Base-by-base conservation (phyloP, 2,329 filamentous ascomycete species). In the Grosmannia clavigera region DNA sequence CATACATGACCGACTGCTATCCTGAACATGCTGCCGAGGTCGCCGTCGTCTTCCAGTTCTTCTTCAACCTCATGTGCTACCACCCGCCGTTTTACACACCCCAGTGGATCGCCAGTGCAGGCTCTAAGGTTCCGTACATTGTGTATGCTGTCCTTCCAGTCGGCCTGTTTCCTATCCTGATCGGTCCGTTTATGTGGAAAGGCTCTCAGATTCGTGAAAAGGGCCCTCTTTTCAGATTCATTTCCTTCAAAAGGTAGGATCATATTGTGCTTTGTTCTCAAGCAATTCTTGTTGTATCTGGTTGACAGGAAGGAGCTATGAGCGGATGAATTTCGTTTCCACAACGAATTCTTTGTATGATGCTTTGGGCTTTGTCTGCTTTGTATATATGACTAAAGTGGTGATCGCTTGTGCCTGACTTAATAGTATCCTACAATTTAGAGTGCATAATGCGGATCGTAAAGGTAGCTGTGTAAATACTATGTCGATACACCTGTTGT, bases 1-100 rank as follows among this genome's bases (percentile, higher is more conserved):
- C 64, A 25, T 65, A 65, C 61, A 63, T 64, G 61, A 59, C 57
- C 29, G 62, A 65, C 57, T 64, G 61, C 61, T 65, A 65, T 46
- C 64, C 62, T 4, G 59, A 56, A 9, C 59, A 61, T 12, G 64
- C 62, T 0, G 64, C 61, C 58, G 64, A 65, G 58, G 59, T 62
- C 16, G 52, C 61, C 22, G 58, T 65, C 35, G 64, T 65, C 19
- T 65, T 64, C 58, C 62, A 65, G 57, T 64, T 62, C 61, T 64
- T 62, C 54, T 59, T 64, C 53, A 65, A 65, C 61, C 14, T 64
- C 9, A 64, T 65, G 62, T 62, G 58, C 33, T 65, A 60, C 55
- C 62, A 61, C 33, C 62, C 62, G 33, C 64, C 64, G 2, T 65
- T 64, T 46, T 65, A 62, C 61, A 63, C 60, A 53, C 64, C 62